Base-by-base conservation (phyloP, 306 rosid genomes). In the Cajanus cajan region DNA sequence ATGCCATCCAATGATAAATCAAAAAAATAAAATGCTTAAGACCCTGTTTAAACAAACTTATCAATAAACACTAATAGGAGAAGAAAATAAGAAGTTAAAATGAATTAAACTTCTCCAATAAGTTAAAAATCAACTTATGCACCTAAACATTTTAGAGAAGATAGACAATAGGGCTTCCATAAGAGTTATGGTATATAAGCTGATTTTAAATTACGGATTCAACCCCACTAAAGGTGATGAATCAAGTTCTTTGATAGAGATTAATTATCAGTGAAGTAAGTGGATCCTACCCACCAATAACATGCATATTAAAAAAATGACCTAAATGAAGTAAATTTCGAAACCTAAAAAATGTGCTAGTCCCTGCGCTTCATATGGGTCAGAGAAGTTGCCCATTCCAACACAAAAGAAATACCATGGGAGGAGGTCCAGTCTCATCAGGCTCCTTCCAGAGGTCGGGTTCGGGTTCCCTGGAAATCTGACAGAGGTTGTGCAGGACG, bases 341-440 rank as follows among this genome's bases (percentile, higher is more conserved):
- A 77, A 57, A 95, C 98, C 98, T 83, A 95, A 74, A 82, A 95
- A 95, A 77, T 95, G 98, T 8, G 98, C 98, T 21, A 95, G 92
- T 74, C 98, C 98, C 72, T 92, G 98, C 4, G 98, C 98, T 84
- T 95, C 96, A 25, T 69, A 59, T 33, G 98, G 98, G 74, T 95
- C 98, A 39, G 90, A 92, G 79, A 95, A 95, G 85, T 97, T 92
- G 55, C 98, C 98, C 40, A 95, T 90, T 78, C 91, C 98, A 10
- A 95, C 98, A 62, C 94, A 91, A n/a, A n/a, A n/a, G n/a, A n/a
- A n/a, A n/a, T n/a, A n/a, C n/a, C n/a, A n/a, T 80, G 0, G 98
- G 94, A 0, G 83, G 90, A 52, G 81, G 64, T 19, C 98, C 97
- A 68, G 50, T 76, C 87, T 95, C 98, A 40, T 95, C 98, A 4